Base-by-base conservation (phyloP, 768 basidiomycete species). In the Hemileccinum impolitum region DNA sequence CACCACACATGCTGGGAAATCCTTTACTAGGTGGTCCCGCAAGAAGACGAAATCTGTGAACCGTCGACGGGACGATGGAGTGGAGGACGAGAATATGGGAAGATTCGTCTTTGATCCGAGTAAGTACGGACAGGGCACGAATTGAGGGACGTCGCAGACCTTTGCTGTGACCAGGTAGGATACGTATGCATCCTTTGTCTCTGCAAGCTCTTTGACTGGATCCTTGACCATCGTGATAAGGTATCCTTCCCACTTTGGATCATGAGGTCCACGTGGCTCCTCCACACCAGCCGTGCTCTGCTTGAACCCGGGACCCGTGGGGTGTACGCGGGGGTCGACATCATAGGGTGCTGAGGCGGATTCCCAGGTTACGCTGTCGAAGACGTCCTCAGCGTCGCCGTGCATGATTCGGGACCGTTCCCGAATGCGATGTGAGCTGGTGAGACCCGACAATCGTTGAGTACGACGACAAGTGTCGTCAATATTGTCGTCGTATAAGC, bases 41-140 rank as follows among this genome's bases (percentile, higher is more conserved):
- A 99, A 74, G 64, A 98, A 98, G 32, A 90, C 89, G 69, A 99
- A 99, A 70, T 99, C 96, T 61, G 94, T 91, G 71, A 95, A 99
- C 28, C 96, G 84, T 50, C 96, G 79, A 43, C 96, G 82, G 14
- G 88, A 75, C 3, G 84, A 82, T 1, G 90, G 87, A 51, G 75
- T 87, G 6, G 76, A 73, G 5, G 81, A 78, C 2, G 88, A 85
- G 76, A 90, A 98, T 66, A 87, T 87, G 1, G 88, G 80, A 19
- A 97, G 75, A 64, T 94, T 94, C 19, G 94, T 96, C 95, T 98
- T 64, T 36, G 47, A 13, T 45, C 47, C 28, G 57, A 30, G 43
- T 59, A 31, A 59, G 56, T n/a, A 43, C 7, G 18, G 31, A 23
- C 26, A 41, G 39, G 7, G 26, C 21, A 51, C 23, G 32, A 38